Percentiles rank a stretch among this genome's conserved stretches.
These are phyloP conservation scores for Xylariaceae sp. DNA, from an alignment of 2,329 filamentous ascomycete species.

Conservation along the genomic window DNA sequence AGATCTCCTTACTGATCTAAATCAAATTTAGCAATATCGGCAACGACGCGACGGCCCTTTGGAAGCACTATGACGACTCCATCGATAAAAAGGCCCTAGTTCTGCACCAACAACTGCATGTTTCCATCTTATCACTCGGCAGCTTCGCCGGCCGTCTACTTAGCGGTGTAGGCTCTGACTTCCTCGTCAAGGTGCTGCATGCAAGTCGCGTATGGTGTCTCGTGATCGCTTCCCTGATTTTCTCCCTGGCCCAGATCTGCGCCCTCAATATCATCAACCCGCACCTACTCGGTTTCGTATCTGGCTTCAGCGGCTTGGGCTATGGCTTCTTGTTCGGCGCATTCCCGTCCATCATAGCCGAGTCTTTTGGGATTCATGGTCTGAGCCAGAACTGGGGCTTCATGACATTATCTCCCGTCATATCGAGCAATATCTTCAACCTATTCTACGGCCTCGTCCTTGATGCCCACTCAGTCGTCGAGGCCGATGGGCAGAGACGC, in stretches of 20 bases:
- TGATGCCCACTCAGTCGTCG: conserved; percentile 77
- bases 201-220: conserved; percentile 92
- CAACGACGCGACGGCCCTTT: conserved; percentile 85
- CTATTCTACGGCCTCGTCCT: conserved; percentile 86
- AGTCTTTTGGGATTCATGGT: conserved; percentile 88
- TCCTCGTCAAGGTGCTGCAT: conserved; percentile 80
- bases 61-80: conserved; percentile 81
- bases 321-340: conserved; percentile 96
- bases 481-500: conserved; percentile 71
- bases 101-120: conserved; percentile 85
- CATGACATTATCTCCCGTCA: conserved; percentile 87
- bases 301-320: conserved; percentile 81
- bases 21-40: conserved; percentile 79
- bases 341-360: conserved; percentile 86
- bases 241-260: conserved; percentile 78
- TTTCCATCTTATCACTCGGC: conserved; percentile 89
- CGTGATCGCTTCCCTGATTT: conserved; percentile 77
- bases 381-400: conserved; percentile 96
- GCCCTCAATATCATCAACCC: conserved; percentile 81
- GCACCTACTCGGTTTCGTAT: conserved; percentile 77
- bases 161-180: conserved; percentile 87
- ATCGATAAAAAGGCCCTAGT: conserved; percentile 78
- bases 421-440: conserved; percentile 92
- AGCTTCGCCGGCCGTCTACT: conserved; percentile 83
- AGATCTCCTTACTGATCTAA: neutral